A percentile compares a stretch with the other conserved stretches of the same genome.
Conservation (phyloP, 2,329 filamentous ascomycete genomes). For the Colletotrichum echinochloae region DNA sequence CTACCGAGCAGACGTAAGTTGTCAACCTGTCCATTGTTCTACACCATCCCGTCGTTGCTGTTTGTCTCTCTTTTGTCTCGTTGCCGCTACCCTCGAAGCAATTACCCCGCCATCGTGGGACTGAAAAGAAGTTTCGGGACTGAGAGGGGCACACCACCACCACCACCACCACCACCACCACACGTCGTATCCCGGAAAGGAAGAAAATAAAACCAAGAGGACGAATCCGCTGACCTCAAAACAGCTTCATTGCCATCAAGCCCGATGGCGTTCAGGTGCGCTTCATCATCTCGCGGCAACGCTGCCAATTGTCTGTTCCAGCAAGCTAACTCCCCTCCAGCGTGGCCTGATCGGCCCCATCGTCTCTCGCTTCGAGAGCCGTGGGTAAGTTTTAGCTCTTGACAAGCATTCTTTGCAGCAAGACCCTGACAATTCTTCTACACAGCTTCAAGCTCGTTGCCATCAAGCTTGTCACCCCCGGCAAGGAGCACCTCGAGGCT, state of each 20-base stretch:
- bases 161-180: neutral
- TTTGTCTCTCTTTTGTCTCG: conserved; percentile 31
- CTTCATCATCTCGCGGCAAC: conserved; percentile 30
- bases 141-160: conserved; percentile 33
- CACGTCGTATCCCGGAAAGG: neutral
- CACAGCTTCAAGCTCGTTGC: conserved; percentile 97
- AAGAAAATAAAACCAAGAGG: too few species aligned
- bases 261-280: conserved; percentile 98
- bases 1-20: conserved; percentile 89
- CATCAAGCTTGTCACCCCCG: conserved; percentile 92
- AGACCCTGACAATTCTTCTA: conserved; percentile 29
- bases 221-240: conserved; percentile 33
- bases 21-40: conserved; percentile 40
- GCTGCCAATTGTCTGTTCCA: conserved; percentile 21
- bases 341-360: conserved; percentile 98
- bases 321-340: conserved; percentile 58
- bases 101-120: conserved; percentile 50
- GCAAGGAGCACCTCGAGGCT: conserved; percentile 96
- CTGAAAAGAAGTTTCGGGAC: conserved; percentile 22
- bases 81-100: conserved; percentile 13
- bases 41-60: neutral
- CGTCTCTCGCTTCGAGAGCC: conserved; percentile 97
- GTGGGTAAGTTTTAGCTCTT: conserved; percentile 71
- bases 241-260: conserved; percentile 99
- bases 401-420: neutral